Evolutionary conservation across 2,329 filamentous ascomycete species (phyloP).

Genomic region (Clonostachys rhizophaga): DNA sequence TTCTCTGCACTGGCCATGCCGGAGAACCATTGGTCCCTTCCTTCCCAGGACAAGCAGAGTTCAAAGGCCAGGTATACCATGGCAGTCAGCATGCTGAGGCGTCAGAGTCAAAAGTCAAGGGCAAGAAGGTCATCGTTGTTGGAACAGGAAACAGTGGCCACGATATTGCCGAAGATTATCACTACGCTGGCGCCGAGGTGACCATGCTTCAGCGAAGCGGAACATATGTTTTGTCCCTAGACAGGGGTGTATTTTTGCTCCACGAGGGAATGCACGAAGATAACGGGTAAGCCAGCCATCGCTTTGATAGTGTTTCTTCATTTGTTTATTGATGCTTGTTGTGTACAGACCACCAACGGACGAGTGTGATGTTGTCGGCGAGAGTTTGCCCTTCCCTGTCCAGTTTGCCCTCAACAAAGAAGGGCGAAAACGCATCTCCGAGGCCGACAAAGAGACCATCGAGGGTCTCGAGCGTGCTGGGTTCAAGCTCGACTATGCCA

Average conservation of each 20-base stretch:
- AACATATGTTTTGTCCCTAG: slow-evolving; percentile 55
- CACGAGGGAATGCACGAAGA: slow-evolving; percentile 29
- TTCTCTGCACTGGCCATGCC: slow-evolving; percentile 65
- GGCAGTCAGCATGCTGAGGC: slow-evolving; percentile 56
- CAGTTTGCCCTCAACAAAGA: slow-evolving; percentile 36
- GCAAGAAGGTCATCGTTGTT: slow-evolving; percentile 59
- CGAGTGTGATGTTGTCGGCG: slow-evolving; percentile 41
- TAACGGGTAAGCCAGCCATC: neutral
- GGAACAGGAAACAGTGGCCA: slow-evolving; percentile 66
- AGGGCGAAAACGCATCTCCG: slow-evolving; percentile 17
- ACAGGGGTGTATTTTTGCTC: slow-evolving; percentile 28
- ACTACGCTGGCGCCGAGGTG: slow-evolving; percentile 60
- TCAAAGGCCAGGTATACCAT: slow-evolving; percentile 58
- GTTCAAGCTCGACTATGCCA: slow-evolving; percentile 55
- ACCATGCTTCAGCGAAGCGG: slow-evolving; percentile 66
- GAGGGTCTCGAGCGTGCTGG: slow-evolving; percentile 47
- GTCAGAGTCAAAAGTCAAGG: slow-evolving; percentile 28
- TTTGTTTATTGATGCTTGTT: neutral
- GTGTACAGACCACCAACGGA: slow-evolving; percentile 32
- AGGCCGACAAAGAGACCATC: slow-evolving; percentile 29
- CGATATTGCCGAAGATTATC: slow-evolving; percentile 65
- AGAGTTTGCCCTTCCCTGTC: slow-evolving; percentile 40
- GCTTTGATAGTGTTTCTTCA: neutral
- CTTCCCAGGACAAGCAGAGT: slow-evolving; percentile 51
- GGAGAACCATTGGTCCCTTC: slow-evolving; percentile 58